phyloP scores from a whole-genome alignment of 108 stramenopile genomes.

The Fragilariopsis cylindrus region DNA sequence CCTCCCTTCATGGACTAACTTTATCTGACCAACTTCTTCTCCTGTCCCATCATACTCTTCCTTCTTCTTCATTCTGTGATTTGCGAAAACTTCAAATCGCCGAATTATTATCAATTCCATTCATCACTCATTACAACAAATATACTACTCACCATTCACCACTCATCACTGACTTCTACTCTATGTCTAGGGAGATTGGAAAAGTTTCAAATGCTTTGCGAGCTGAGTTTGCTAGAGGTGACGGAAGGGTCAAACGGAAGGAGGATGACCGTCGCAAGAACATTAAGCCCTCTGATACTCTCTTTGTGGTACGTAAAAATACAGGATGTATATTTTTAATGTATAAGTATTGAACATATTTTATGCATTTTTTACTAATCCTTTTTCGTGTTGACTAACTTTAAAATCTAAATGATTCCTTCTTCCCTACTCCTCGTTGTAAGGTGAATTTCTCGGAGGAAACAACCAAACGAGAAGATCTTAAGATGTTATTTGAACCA shows the following conservation, averaged over 20 bases:
- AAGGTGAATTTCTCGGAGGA: constrained; percentile 83
- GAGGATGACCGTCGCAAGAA: constrained; percentile 90
- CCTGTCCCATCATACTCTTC: constrained; percentile 7
- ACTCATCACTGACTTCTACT: not conserved
- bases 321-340: not conserved
- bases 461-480: constrained; percentile 84
- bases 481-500: constrained; percentile 77
- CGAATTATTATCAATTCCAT: not conserved
- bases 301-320: constrained; percentile 29
- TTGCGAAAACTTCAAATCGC: not conserved
- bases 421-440: constrained; percentile 76
- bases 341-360: not conserved
- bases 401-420: no score
- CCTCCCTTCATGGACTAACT: not conserved
- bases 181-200: constrained; percentile 53
- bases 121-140: constrained; percentile 5
- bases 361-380: not conserved
- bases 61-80: not conserved
- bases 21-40: constrained; percentile 25
- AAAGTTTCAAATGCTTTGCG: constrained; percentile 75
- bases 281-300: constrained; percentile 63
- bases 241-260: constrained; percentile 87
- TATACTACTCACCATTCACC: not conserved
- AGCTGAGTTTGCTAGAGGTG: constrained; percentile 86
- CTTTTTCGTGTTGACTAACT: no score